A percentile compares a stretch with the other conserved stretches of the same genome.
These are phyloP conservation scores for Salix koriyanagi DNA, from an alignment of 345 rosid species.

Conservation along the genomic window DNA sequence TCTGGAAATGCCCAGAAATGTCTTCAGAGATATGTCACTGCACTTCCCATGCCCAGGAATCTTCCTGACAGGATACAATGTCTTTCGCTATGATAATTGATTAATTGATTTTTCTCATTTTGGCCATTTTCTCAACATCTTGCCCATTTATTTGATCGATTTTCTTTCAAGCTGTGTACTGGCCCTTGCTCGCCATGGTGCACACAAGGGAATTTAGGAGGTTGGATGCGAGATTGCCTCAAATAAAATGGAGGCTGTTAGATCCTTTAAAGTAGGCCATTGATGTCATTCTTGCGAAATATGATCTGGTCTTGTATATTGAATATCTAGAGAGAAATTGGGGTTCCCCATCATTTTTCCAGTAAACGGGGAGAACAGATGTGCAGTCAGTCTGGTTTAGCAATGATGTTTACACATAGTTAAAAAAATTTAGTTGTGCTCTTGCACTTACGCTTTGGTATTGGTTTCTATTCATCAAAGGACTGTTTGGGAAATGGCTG, in stretches of 20 bases:
- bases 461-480: no score
- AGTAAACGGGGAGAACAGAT: no score
- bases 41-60: conserved; percentile 70
- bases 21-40: conserved; percentile 73
- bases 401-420: no score
- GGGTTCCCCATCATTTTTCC: no score
- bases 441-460: no score
- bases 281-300: conserved; percentile 37
- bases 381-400: no score
- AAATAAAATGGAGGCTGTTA: conserved; percentile 33
- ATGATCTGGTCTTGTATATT: conserved; percentile 29
- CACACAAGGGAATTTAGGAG: conserved; percentile 29
- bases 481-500: no score
- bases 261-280: conserved; percentile 38
- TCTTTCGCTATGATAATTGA: conserved; percentile 69
- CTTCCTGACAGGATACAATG: conserved; percentile 89
- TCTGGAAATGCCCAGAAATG: conserved; percentile 33
- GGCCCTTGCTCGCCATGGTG: conserved; percentile 23
- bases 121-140: conserved; percentile 24
- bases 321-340: no score
- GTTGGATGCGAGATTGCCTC: conserved; percentile 26
- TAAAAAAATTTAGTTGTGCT: no score
- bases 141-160: conserved; percentile 14
- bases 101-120: conserved; percentile 34
- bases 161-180: conserved; percentile 20